These are phyloP conservation scores for Conticribra guillardii DNA, from an alignment of 108 stramenopile species.

Conservation along the genomic window DNA sequence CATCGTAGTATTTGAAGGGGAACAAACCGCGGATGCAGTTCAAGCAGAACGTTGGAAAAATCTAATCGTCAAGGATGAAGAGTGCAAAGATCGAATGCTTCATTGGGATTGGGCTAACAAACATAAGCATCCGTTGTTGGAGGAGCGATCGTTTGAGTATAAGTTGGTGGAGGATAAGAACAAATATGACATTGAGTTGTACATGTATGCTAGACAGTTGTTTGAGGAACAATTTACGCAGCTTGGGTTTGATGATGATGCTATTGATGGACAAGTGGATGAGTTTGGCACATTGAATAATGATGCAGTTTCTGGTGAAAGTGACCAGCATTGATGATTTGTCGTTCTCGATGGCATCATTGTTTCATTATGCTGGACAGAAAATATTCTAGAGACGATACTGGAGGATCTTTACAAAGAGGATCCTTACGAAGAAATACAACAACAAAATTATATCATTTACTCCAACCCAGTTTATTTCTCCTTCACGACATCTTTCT, in stretches of 20 bases:
- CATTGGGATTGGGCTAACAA: conserved; percentile 41
- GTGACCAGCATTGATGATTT: too few species aligned
- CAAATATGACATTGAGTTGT: conserved; percentile 44
- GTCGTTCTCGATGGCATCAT: too few species aligned
- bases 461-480: too few species aligned
- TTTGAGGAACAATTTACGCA: conserved; percentile 45
- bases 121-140: conserved; percentile 31
- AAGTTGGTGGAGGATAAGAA: conserved; percentile 39
- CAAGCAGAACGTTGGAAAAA: conserved; percentile 27
- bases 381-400: too few species aligned
- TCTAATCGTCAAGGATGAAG: conserved; percentile 39
- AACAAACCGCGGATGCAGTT: conserved; percentile 8
- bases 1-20: conserved; percentile 2
- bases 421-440: too few species aligned
- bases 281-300: background rate
- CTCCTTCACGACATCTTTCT: too few species aligned
- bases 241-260: conserved; percentile 44
- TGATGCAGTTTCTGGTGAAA: too few species aligned
- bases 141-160: conserved; percentile 15
- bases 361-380: too few species aligned
- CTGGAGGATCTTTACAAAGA: too few species aligned
- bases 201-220: conserved; percentile 39
- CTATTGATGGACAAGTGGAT: background rate
- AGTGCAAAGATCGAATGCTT: conserved; percentile 35
- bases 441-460: too few species aligned